A percentile compares a stretch with the other conserved stretches of the same genome.
phyloP scores from a whole-genome alignment of 1,139 yeast species.

The Pichia sp. region DNA sequence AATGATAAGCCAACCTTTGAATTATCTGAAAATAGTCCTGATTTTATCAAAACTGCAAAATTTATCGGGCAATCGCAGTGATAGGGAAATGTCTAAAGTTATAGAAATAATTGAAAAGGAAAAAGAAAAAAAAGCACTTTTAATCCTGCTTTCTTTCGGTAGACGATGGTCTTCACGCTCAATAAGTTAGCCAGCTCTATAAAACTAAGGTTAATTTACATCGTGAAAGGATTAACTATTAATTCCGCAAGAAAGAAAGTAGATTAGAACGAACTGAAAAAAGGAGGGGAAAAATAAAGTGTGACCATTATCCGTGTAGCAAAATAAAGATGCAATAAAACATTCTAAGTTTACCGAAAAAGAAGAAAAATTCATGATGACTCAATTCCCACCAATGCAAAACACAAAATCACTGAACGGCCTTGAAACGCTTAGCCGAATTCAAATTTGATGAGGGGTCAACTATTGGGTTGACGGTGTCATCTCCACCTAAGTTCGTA shows the following conservation, averaged over 20 bases:
- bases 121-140: too few species aligned
- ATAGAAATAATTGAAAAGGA: too few species aligned
- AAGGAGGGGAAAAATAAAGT: not conserved
- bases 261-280: not conserved
- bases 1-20: constrained; percentile 14
- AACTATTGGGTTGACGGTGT: not conserved
- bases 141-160: not conserved
- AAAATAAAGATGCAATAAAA: not conserved
- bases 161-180: not conserved
- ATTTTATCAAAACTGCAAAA: constrained; percentile 21
- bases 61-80: constrained; percentile 13
- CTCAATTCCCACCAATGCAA: not conserved
- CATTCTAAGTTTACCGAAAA: not conserved
- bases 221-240: not conserved
- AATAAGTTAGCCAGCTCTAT: not conserved
- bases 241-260: not conserved
- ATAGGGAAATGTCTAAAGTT: too few species aligned
- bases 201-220: not conserved
- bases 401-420: not conserved
- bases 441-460: not conserved
- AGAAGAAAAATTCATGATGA: not conserved
- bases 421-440: constrained; percentile 2
- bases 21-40: constrained; percentile 14
- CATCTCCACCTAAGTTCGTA: not conserved
- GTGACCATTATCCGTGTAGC: constrained; percentile 4